These are phyloP conservation scores for Colletotrichum sp. DNA, from an alignment of 2,329 filamentous ascomycete species.

Conservation along the genomic window DNA sequence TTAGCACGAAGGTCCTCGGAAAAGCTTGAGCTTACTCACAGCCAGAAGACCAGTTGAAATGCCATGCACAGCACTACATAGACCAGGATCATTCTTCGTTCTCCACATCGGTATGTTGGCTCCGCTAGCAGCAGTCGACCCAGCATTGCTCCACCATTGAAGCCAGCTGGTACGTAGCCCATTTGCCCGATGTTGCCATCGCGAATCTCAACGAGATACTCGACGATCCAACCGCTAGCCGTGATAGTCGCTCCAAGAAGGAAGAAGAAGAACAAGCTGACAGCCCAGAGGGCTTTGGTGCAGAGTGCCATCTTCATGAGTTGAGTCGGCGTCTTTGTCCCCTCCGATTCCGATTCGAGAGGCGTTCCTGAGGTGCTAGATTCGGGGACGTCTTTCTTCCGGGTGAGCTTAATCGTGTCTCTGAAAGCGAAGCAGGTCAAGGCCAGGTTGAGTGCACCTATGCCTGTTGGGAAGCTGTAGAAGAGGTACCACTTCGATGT, in stretches of 20 bases:
- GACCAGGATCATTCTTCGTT: slow-evolving; percentile 60
- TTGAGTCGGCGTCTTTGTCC: slow-evolving; percentile 35
- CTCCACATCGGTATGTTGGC: slow-evolving; percentile 63
- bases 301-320: slow-evolving; percentile 51
- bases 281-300: slow-evolving; percentile 57
- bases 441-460: slow-evolving; percentile 55
- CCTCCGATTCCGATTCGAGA: background rate
- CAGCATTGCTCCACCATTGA: slow-evolving; percentile 62
- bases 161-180: slow-evolving; percentile 67
- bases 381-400: background rate
- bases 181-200: slow-evolving; percentile 60
- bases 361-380: slow-evolving; percentile 25
- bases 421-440: slow-evolving; percentile 55
- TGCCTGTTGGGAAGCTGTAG: slow-evolving; percentile 58
- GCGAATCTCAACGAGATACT: slow-evolving; percentile 67
- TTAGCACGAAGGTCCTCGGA: background rate
- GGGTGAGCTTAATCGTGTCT: slow-evolving; percentile 43
- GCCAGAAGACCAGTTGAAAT: slow-evolving; percentile 66
- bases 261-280: slow-evolving; percentile 70
- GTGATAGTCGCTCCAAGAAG: slow-evolving; percentile 62
- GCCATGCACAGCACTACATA: slow-evolving; percentile 58
- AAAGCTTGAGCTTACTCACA: slow-evolving; percentile 36
- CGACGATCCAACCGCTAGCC: slow-evolving; percentile 67
- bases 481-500: slow-evolving; percentile 57
- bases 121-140: slow-evolving; percentile 63